These are phyloP conservation scores for Hansfordia pulvinata DNA, from an alignment of 2,329 filamentous ascomycete genomes.

Conservation along the genomic window DNA sequence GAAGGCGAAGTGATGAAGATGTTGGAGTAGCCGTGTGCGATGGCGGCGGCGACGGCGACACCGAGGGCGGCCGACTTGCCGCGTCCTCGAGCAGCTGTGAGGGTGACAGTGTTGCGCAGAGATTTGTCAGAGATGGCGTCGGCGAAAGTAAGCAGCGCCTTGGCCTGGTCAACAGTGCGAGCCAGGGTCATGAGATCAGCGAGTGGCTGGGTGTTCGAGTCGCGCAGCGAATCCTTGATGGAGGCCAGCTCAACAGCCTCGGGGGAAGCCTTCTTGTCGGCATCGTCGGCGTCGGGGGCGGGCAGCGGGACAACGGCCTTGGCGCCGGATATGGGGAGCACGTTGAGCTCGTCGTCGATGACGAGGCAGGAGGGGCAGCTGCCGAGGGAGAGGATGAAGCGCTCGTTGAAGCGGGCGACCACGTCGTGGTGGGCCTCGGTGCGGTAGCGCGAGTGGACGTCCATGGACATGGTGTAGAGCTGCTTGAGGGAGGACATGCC, in stretches of 20 bases:
- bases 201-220: conserved; percentile 76
- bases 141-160: conserved; percentile 91
- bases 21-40: conserved; percentile 96
- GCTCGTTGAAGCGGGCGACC: conserved; percentile 91
- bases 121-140: conserved; percentile 96
- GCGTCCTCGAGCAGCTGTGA: conserved; percentile 87
- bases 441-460: conserved; percentile 89
- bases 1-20: conserved; percentile 98
- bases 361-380: conserved; percentile 90
- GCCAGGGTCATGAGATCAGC: conserved; percentile 75
- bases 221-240: conserved; percentile 77
- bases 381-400: conserved; percentile 91
- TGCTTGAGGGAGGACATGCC: conserved; percentile 96
- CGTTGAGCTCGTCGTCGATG: conserved; percentile 94
- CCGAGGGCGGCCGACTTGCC: conserved; percentile 95
- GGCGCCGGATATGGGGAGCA: conserved; percentile 89
- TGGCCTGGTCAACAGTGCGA: conserved; percentile 88
- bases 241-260: conserved; percentile 76
- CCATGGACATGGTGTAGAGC: conserved; percentile 94
- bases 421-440: conserved; percentile 96
- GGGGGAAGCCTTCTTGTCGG: conserved; percentile 55
- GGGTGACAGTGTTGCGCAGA: conserved; percentile 77
- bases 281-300: conserved; percentile 58
- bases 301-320: conserved; percentile 78
- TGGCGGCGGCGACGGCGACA: conserved; percentile 83